Percentiles rank a stretch among this genome's conserved stretches.
These are phyloP conservation scores for Wakefieldia striispora DNA, from an alignment of 768 basidiomycete species.

Conservation along the genomic window DNA sequence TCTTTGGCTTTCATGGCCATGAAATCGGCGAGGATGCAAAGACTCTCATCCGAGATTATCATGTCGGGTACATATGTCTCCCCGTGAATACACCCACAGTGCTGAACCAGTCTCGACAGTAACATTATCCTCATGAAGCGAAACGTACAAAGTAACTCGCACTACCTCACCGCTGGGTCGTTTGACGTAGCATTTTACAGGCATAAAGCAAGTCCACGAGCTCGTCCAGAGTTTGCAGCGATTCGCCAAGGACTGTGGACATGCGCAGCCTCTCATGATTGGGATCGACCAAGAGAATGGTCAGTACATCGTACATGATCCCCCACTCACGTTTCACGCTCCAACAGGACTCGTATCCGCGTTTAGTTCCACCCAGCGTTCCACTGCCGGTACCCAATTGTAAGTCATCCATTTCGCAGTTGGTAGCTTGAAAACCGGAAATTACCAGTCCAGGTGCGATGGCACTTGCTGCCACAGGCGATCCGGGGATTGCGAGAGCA, in stretches of 20 bases:
- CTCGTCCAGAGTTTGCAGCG: slow-evolving; percentile 51
- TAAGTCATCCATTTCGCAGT: slow-evolving; percentile 31
- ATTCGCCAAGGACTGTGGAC: slow-evolving; percentile 56
- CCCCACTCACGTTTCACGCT: background rate
- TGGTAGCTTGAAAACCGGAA: background rate
- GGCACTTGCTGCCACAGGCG: slow-evolving; percentile 59
- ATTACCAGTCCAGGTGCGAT: slow-evolving; percentile 64
- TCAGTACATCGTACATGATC: slow-evolving; percentile 12
- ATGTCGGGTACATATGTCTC: slow-evolving; percentile 45
- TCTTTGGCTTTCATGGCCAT: slow-evolving; percentile 66
- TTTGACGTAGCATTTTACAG: slow-evolving; percentile 29
- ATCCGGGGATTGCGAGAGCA: slow-evolving; percentile 42
- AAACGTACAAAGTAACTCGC: slow-evolving; percentile 51
- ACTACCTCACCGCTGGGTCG: background rate
- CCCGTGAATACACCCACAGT: too few relatives aligned
- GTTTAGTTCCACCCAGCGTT: slow-evolving; percentile 44
- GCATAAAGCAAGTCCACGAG: slow-evolving; percentile 46
- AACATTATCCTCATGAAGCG: slow-evolving; percentile 69
- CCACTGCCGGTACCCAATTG: slow-evolving; percentile 64
- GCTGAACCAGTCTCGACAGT: slow-evolving; percentile 20
- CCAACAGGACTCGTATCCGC: slow-evolving; percentile 63
- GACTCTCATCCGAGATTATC: slow-evolving; percentile 58
- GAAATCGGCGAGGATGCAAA: slow-evolving; percentile 50
- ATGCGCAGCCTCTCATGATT: slow-evolving; percentile 55
- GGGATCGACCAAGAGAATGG: slow-evolving; percentile 79